Evolutionary conservation across 2,329 filamentous ascomycete species (phyloP), one percentile per base, ranked within the genome.

Genomic region (Exophiala alcalophila): DNA sequence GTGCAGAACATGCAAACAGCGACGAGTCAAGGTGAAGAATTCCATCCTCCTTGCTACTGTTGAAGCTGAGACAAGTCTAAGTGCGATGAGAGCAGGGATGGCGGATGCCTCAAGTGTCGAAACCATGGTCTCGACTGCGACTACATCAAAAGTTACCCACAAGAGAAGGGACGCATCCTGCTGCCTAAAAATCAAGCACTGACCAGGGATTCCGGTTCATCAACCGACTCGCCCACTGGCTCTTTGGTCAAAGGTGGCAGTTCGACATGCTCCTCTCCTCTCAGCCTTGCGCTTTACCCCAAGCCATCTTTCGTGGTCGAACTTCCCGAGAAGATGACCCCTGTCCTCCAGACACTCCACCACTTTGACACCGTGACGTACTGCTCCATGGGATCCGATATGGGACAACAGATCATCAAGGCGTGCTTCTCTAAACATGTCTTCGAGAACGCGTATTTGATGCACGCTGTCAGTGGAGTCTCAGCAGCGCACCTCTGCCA

Each of bases 391-490:
- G 49, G 49, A 28, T 47, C 40, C 9, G 30, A 40, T n/a, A 21
- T 44, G 28, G 43, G 40, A 2, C 49, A 49, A 24, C 14, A 35
- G 23, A 41, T 51, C 24, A 34, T 40, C n/a, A 19, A 26, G n/a
- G 11, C 18, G 4, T 25, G 16, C 23, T 16, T 47, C 18, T 21
- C 32, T 6, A 23, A 24, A 11, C 16, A 40, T 15, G 44, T 37
- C 12, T 12, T 40, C 7, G 28, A 65, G 60, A 59, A 59, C 7
- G 63, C 64, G 1, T 62, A 62, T 32, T 57, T 66, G 20, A 63
- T 66, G 63, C 64, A 67, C 47, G 56, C 58, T 21, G 52, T 66
- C 14, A 57, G 65, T 31, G 64, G 57, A 3, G 49, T 56, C 12
- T 56, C 62, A 25, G 59, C 57, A 4, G 58, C 57, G 10, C 60